Evolutionary conservation across 2,329 filamentous ascomycete genomes (phyloP), one percentile per base, ranked within the genome.

Genomic region (Fusarium mundagurra): DNA sequence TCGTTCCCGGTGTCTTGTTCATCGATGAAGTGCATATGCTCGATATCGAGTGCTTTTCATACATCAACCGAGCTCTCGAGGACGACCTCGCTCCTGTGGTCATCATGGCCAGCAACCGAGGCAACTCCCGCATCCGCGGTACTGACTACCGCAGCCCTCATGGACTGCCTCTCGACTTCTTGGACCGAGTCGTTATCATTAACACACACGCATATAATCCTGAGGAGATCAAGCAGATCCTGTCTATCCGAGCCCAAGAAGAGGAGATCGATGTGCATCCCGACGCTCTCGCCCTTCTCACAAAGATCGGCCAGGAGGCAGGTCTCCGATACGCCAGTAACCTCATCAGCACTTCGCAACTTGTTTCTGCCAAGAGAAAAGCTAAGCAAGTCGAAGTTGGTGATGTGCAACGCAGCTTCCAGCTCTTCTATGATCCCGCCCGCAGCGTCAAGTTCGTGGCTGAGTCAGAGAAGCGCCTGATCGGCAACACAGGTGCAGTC

Each of bases 11-110:
- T 51, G 96, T 99, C 13, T 87, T 99, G 13, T 99, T 99, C 87
- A 97, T 99, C 80, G 96, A 99, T 80, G 96, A 99, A 86, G 96
- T 99, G 10, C 96, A 99, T 87, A 98, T 99, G 96, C 93, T 99
- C 66, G 96, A 99, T 82, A 98, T 98, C 74, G 96, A 99, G 84
- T 98, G 96, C 86, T 99, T 98, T 87, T 97, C 95, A 50, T 99
- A 97, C 87, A 93, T 99, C 88, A 99, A 99, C 87, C 93, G 96
- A 60, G 96, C 96, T 2, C 88, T 99, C 50, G 96, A 99, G 84
- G 94, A 95, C 69, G 95, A 98, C 79, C 89, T 99, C 38, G 95
- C 96, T 3, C 96, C 96, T 44, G 95, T 99, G 74, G 95, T 99
- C 83, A 99, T 99, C 84, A 99, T 99, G 96, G 96, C 96, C 62